phyloP scores from a whole-genome alignment of 345 rosid genomes.

The Chamaenerion angustifolium region DNA sequence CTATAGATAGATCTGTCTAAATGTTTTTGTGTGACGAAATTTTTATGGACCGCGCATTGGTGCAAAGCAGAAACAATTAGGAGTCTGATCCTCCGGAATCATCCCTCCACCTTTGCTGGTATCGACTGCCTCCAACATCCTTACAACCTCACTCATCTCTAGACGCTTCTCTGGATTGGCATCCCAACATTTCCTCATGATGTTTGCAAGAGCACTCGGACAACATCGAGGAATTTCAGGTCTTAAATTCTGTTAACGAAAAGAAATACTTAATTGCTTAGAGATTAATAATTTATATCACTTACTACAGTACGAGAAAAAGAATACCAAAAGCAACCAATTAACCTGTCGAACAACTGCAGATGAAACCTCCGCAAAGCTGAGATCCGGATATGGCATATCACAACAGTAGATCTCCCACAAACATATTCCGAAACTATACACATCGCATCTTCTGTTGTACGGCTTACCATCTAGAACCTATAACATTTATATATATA shows the following conservation, averaged over 20 bases:
- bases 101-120: conserved; percentile 93
- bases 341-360: conserved; percentile 77
- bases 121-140: conserved; percentile 62
- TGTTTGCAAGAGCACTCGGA: conserved; percentile 46
- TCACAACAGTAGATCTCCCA: conserved; percentile 98
- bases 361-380: conserved; percentile 67
- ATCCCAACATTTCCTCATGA: conserved; percentile 89
- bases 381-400: conserved; percentile 82
- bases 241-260: conserved; percentile 51
- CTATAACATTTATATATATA: conserved; percentile 15
- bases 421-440: conserved; percentile 92
- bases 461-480: conserved; percentile 92
- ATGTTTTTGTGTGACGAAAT: not conserved
- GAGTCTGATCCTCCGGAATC: conserved; percentile 66
- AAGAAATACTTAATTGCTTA: not conserved
- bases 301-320: not conserved
- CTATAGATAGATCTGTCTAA: not conserved
- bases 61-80: conserved; percentile 64
- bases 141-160: conserved; percentile 78
- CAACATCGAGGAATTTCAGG: conserved; percentile 88
- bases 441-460: conserved; percentile 83
- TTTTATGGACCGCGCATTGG: conserved; percentile 67
- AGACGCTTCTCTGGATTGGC: conserved; percentile 59
- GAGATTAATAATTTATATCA: too few relatives aligned
- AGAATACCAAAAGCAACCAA: not conserved